Percentiles rank a stretch among this genome's conserved stretches.
Evolutionary conservation across 768 basidiomycete genomes (phyloP).

Genomic region (Leccinum olivaceopallidum): DNA sequence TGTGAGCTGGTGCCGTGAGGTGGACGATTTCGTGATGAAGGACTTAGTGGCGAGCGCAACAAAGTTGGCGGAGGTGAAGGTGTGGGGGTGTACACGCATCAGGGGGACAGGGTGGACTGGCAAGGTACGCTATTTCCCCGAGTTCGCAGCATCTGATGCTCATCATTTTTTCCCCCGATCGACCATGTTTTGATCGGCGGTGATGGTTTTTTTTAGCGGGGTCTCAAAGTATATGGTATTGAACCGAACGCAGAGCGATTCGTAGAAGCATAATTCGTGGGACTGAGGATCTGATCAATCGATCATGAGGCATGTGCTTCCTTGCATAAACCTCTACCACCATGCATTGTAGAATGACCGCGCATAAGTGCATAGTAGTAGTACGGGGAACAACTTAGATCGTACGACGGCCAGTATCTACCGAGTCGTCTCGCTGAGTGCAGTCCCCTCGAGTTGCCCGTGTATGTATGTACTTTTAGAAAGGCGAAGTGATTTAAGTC

Average conservation of each 20-base stretch:
- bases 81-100: constrained; percentile 56
- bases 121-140: constrained; percentile 39
- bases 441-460: neutral
- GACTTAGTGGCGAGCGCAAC: constrained; percentile 52
- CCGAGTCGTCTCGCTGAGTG: neutral
- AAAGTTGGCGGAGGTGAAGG: constrained; percentile 45
- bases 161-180: neutral
- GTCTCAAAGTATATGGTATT: constrained; percentile 31
- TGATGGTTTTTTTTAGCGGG: constrained; percentile 16
- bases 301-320: neutral
- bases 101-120: constrained; percentile 42
- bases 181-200: neutral
- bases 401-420: neutral
- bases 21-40: constrained; percentile 83
- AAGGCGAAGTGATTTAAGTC: neutral
- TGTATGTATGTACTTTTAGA: neutral
- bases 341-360: neutral
- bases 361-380: neutral
- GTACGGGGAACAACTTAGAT: neutral
- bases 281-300: neutral
- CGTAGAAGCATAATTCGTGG: constrained; percentile 2
- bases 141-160: neutral
- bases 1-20: constrained; percentile 80
- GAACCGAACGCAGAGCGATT: constrained; percentile 40
- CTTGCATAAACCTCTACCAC: neutral